A percentile compares a stretch with the other conserved stretches of the same genome.
Conservation (phyloP, 1,284 basidiomycete genomes). For the Apiotrichum veenhuisii region DNA sequence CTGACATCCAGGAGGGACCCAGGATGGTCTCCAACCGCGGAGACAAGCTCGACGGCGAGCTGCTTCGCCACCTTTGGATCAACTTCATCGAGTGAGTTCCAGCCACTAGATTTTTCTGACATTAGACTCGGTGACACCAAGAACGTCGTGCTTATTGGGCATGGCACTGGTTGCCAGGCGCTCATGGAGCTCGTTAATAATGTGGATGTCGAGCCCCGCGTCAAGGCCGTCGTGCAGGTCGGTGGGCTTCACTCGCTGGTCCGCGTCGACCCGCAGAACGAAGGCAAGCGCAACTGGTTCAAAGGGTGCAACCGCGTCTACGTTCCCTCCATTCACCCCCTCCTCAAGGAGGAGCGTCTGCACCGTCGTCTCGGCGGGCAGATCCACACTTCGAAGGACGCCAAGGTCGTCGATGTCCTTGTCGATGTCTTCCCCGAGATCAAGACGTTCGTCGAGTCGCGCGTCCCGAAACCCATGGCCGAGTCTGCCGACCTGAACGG, state of each 20-base stretch:
- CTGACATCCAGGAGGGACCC: constrained; percentile 21
- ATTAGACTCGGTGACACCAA: constrained; percentile 65
- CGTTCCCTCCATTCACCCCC: constrained; percentile 38
- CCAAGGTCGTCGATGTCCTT: constrained; percentile 46
- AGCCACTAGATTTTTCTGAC: not conserved
- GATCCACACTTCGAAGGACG: constrained; percentile 35
- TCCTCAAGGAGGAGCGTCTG: constrained; percentile 41
- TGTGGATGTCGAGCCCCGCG: constrained; percentile 61
- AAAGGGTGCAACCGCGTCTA: constrained; percentile 40
- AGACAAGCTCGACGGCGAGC: constrained; percentile 49
- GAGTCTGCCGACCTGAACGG: not conserved
- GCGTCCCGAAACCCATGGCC: constrained; percentile 13
- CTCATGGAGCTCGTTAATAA: constrained; percentile 68
- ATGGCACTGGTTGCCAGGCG: constrained; percentile 73
- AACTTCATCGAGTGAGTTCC: constrained; percentile 77
- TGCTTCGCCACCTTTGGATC: constrained; percentile 87
- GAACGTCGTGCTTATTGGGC: constrained; percentile 76
- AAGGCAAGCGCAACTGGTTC: constrained; percentile 44
- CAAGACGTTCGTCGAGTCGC: constrained; percentile 36
- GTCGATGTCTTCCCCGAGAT: constrained; percentile 40
- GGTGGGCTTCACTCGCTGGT: constrained; percentile 59
- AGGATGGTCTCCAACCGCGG: constrained; percentile 30
- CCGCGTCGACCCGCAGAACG: constrained; percentile 41
- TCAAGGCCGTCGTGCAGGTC: constrained; percentile 70
- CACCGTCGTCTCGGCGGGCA: constrained; percentile 44